Evolutionary conservation across 176 grass and related monocot genomes (phyloP).

Genomic region (Oryza punctata): DNA sequence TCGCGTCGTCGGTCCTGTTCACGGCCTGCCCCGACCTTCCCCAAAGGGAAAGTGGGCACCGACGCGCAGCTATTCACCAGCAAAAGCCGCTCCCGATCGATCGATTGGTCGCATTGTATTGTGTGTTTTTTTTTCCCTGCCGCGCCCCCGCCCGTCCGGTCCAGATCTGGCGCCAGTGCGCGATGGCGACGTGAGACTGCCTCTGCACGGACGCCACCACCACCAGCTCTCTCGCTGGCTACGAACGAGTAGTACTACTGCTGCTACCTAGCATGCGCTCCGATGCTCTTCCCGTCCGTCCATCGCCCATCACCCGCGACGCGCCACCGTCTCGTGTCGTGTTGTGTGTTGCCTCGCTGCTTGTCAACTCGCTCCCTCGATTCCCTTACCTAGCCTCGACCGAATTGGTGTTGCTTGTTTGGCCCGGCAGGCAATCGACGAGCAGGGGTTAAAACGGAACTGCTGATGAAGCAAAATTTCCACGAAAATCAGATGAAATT

Average conservation of each 20-base stretch:
- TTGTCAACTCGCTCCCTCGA: too few species aligned
- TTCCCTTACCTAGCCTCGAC: too few species aligned
- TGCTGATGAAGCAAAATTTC: neutral
- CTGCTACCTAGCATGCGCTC: too few species aligned
- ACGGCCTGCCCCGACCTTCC: constrained; percentile 36
- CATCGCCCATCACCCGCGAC: too few species aligned
- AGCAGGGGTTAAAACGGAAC: neutral
- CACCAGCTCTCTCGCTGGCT: neutral
- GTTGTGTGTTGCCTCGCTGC: too few species aligned
- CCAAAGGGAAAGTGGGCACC: constrained; percentile 51
- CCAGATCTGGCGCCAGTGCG: constrained; percentile 40
- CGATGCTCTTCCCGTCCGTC: too few species aligned
- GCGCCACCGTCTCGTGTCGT: too few species aligned
- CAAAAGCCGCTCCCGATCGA: neutral
- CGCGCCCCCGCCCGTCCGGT: neutral
- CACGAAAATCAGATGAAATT: neutral
- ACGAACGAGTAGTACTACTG: too few species aligned
- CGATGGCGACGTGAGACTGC: constrained; percentile 32
- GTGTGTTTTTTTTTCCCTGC: neutral
- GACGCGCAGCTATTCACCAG: neutral
- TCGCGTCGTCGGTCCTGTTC: neutral
- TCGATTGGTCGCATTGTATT: neutral
- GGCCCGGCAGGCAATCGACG: neutral
- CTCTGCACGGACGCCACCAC: constrained; percentile 11
- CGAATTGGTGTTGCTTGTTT: too few species aligned